phyloP scores from a whole-genome alignment of 805 yeast genomes.

The Nakazawaea ernobii region DNA sequence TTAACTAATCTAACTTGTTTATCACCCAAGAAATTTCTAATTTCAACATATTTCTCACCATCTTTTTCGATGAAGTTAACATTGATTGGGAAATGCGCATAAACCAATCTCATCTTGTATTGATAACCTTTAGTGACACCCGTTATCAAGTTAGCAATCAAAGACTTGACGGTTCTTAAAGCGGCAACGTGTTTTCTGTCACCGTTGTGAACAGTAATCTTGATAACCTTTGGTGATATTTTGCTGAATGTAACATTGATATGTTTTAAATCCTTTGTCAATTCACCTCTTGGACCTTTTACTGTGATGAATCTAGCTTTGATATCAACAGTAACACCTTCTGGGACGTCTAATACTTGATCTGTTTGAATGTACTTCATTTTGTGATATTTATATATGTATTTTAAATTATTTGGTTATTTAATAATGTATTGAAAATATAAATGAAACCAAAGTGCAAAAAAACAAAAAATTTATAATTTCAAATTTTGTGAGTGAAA shows the following conservation, averaged over 20 bases:
- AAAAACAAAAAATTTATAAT: conserved; percentile 1
- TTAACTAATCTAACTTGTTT: conserved; percentile 89
- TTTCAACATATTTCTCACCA: conserved; percentile 73
- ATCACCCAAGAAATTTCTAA: conserved; percentile 99
- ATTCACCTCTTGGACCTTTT: conserved; percentile 96
- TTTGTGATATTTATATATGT: conserved; percentile 6
- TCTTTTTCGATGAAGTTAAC: conserved; percentile 85
- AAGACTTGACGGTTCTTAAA: conserved; percentile 96
- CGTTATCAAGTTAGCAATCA: conserved; percentile 87
- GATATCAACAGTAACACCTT: conserved; percentile 87
- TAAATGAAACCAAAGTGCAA: neutral
- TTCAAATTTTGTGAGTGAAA: neutral
- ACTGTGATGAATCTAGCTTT: conserved; percentile 88
- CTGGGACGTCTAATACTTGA: conserved; percentile 67
- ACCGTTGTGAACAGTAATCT: conserved; percentile 95
- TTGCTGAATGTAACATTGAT: conserved; percentile 90
- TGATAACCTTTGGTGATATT: conserved; percentile 65
- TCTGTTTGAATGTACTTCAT: conserved; percentile 63
- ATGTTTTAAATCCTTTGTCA: conserved; percentile 88
- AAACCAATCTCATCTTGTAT: conserved; percentile 99
- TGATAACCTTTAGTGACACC: conserved; percentile 99
- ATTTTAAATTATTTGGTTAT: neutral
- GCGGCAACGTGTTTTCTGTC: conserved; percentile 99
- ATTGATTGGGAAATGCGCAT: conserved; percentile 99
- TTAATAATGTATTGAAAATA: neutral